phyloP scores from a whole-genome alignment of 441 rosid genomes.

The Caryocar brasiliense region DNA sequence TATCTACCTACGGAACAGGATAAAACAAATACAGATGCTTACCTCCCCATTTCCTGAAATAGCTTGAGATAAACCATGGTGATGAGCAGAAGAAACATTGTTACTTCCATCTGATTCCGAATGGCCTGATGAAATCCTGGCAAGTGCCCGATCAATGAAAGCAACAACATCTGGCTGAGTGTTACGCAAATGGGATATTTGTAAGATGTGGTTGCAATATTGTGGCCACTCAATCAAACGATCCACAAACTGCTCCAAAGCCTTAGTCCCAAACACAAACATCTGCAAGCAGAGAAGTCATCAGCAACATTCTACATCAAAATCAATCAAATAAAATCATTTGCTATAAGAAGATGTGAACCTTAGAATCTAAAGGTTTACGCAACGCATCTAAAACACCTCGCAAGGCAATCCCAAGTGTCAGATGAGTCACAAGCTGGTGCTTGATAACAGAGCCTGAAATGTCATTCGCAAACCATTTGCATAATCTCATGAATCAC shows the following conservation, averaged over 20 bases:
- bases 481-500: not conserved
- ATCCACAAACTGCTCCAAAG: slow-evolving; percentile 94
- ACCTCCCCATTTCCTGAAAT: slow-evolving; percentile 69
- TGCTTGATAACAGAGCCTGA: slow-evolving; percentile 89
- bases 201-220: slow-evolving; percentile 95
- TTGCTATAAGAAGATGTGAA: slow-evolving; percentile 21
- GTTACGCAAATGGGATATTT: slow-evolving; percentile 89
- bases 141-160: slow-evolving; percentile 81
- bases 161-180: slow-evolving; percentile 84
- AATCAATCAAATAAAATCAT: not conserved
- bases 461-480: slow-evolving; percentile 1
- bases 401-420: slow-evolving; percentile 93
- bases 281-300: slow-evolving; percentile 45
- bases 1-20: not conserved
- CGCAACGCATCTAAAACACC: slow-evolving; percentile 92
- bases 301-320: slow-evolving; percentile 4
- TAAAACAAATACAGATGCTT: slow-evolving; percentile 1
- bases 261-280: slow-evolving; percentile 95
- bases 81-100: slow-evolving; percentile 36
- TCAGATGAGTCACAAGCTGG: slow-evolving; percentile 88
- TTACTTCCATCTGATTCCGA: slow-evolving; percentile 54
- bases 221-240: slow-evolving; percentile 98
- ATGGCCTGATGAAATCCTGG: slow-evolving; percentile 80
- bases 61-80: slow-evolving; percentile 41
- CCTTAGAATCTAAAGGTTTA: slow-evolving; percentile 97